Evolutionary conservation across 805 yeast genomes (phyloP).

Genomic region (Pichia membranifaciens): DNA sequence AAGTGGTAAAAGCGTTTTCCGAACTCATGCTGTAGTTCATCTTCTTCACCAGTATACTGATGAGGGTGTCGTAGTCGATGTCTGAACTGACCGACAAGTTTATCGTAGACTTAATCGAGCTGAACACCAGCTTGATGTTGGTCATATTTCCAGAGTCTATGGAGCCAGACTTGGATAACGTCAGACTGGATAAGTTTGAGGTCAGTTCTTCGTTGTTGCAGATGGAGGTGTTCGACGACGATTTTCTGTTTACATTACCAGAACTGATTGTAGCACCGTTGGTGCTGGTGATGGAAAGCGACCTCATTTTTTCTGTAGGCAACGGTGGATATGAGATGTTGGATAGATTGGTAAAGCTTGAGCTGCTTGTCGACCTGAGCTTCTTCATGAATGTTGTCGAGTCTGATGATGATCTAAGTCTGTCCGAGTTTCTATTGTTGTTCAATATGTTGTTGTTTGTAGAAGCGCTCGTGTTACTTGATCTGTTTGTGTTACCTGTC

Average conservation of each 20-base stretch:
- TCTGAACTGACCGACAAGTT: slow-evolving; percentile 52
- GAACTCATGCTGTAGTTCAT: slow-evolving; percentile 50
- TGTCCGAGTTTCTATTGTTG: slow-evolving; percentile 15
- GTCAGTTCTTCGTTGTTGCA: slow-evolving; percentile 11
- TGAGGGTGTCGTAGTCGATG: slow-evolving; percentile 24
- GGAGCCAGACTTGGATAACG: slow-evolving; percentile 10
- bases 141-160: slow-evolving; percentile 11
- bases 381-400: slow-evolving; percentile 23
- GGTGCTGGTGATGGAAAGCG: slow-evolving; percentile 24
- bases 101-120: slow-evolving; percentile 45
- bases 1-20: slow-evolving; percentile 31
- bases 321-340: slow-evolving; percentile 22
- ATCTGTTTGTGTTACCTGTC: slow-evolving; percentile 11
- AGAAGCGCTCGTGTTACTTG: slow-evolving; percentile 16
- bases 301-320: slow-evolving; percentile 28
- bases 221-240: slow-evolving; percentile 1
- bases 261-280: not conserved
- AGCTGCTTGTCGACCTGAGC: slow-evolving; percentile 24
- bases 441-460: slow-evolving; percentile 1
- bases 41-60: slow-evolving; percentile 42
- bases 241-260: too few relatives aligned
- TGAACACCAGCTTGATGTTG: slow-evolving; percentile 31
- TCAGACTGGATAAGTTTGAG: slow-evolving; percentile 16
- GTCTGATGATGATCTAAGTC: slow-evolving; percentile 23
- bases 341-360: slow-evolving; percentile 17